These are phyloP conservation scores for Erythrophleum fordii DNA, from an alignment of 306 rosid species.

Conservation along the genomic window DNA sequence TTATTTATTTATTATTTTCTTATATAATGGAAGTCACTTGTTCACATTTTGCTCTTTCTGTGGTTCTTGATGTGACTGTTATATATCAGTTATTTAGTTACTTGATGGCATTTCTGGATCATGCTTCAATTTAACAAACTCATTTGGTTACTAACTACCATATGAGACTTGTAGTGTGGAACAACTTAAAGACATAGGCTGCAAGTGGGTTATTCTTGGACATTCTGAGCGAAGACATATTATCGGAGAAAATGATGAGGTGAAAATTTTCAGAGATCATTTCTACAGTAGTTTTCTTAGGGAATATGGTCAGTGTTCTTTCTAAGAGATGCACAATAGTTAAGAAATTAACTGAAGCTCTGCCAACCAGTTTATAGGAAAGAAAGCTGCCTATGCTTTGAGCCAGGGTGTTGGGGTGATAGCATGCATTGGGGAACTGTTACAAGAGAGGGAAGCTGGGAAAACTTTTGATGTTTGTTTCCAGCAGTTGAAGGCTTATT, in stretches of 20 bases:
- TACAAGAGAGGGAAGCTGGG: constrained; percentile 96
- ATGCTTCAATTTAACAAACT: constrained; percentile 10
- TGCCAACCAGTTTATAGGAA: constrained; percentile 87
- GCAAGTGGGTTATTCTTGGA: constrained; percentile 98
- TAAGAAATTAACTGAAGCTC: constrained; percentile 42
- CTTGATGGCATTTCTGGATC: background rate
- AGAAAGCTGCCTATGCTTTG: constrained; percentile 98
- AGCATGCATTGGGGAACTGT: constrained; percentile 93
- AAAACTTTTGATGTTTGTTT: constrained; percentile 87
- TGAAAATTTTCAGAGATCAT: constrained; percentile 44
- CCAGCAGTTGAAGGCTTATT: constrained; percentile 87
- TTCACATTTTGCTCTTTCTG: constrained; percentile 16
- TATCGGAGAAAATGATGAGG: constrained; percentile 96
- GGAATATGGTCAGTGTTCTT: constrained; percentile 22
- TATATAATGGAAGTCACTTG: background rate
- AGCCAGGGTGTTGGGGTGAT: constrained; percentile 92
- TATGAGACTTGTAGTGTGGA: constrained; percentile 67
- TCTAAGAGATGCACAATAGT: constrained; percentile 24
- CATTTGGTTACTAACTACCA: constrained; percentile 25
- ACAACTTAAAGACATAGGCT: constrained; percentile 88
- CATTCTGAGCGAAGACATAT: constrained; percentile 97
- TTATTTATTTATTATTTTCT: too few relatives aligned
- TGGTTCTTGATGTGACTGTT: constrained; percentile 14
- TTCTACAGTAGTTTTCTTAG: constrained; percentile 24
- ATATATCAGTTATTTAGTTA: constrained; percentile 15